Base-by-base conservation (phyloP, 1,139 yeast species). In the Saccharomyces pastorianus region DNA sequence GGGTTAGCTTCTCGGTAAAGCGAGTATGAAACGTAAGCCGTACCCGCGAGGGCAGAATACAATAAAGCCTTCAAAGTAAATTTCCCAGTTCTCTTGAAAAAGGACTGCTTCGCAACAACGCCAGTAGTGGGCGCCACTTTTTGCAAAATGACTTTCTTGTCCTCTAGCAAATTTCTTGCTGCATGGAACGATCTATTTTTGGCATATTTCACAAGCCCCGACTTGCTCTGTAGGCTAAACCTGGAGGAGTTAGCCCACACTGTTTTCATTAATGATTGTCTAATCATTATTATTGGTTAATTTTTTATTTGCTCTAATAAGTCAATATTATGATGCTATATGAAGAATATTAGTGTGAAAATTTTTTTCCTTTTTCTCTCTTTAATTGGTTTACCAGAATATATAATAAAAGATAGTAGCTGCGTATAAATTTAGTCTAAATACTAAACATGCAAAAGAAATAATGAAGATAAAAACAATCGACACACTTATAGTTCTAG, bases 1-100 rank as follows among this genome's bases (percentile, higher is more conserved):
- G 91, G 91, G 60, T 78, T 76, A 5, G 81, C 73, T 71, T 86
- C 95, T 50, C 73, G 73, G 69, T 82, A 83, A 47, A 85, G 78
- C 58, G 79, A 77, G 69, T 78, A 82, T 31, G 79, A 73, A 55
- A 85, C 68, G 61, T 78, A 79, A 3, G 79, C 84, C 51, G 77
- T 70, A 26, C 74, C 76, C 2, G 71, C 71, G 32, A 74, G 55
- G 46, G 74, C 68, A 8, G 79, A 71, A 49, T 70, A 60, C 68
- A 75, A 65, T 5, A 77, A 67, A 11, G 71, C 55, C 57, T 69
- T 69, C 69, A 74, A 66, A 4, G 68, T 51, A 46, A 58, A 56
- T 49, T 60, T 67, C 27, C 71, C 68, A 23, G 48, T 34, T 38
- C 48, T 38, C 14, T n/a, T 26, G 29, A 29, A 14, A 25, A 27